phyloP scores from a whole-genome alignment of 805 yeast species.

The Starmerella cellae region DNA sequence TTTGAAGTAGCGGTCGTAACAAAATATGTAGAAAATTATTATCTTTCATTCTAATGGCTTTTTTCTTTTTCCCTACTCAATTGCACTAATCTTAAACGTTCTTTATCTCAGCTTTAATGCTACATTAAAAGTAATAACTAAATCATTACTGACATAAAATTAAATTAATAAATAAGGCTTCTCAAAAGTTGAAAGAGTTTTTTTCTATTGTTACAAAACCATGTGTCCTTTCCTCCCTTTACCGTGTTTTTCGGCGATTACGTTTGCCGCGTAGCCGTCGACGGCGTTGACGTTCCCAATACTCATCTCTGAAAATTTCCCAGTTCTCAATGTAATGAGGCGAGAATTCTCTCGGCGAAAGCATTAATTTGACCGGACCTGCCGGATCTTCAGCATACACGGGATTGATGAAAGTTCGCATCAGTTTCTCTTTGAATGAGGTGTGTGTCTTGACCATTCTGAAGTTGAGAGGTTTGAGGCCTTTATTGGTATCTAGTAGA shows the following conservation, averaged over 20 bases:
- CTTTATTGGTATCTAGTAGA: slow-evolving; percentile 73
- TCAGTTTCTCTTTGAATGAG: slow-evolving; percentile 22
- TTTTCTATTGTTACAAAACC: too few species aligned
- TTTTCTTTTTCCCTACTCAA: too few species aligned
- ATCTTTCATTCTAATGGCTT: too few species aligned
- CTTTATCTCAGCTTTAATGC: too few species aligned
- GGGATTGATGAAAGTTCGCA: slow-evolving; percentile 23
- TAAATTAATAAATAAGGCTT: not conserved
- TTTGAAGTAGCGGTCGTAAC: too few species aligned
- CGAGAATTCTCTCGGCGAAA: slow-evolving; percentile 69
- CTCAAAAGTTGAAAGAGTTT: not conserved
- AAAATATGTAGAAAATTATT: too few species aligned
- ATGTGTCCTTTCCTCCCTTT: not conserved
- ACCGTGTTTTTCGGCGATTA: not conserved
- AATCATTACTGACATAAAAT: too few species aligned
- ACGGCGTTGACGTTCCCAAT: slow-evolving; percentile 45
- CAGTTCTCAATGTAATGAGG: slow-evolving; percentile 82
- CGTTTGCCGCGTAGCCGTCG: slow-evolving; percentile 2
- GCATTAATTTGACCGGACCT: slow-evolving; percentile 65
- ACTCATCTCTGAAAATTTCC: slow-evolving; percentile 87
- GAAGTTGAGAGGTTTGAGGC: slow-evolving; percentile 69
- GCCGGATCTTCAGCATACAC: slow-evolving; percentile 33
- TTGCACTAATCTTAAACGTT: too few species aligned
- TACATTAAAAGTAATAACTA: too few species aligned
- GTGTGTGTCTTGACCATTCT: slow-evolving; percentile 38